Evolutionary conservation across 2,329 filamentous ascomycete species (phyloP).

Genomic region (Trichoderma atrobrunneum): DNA sequence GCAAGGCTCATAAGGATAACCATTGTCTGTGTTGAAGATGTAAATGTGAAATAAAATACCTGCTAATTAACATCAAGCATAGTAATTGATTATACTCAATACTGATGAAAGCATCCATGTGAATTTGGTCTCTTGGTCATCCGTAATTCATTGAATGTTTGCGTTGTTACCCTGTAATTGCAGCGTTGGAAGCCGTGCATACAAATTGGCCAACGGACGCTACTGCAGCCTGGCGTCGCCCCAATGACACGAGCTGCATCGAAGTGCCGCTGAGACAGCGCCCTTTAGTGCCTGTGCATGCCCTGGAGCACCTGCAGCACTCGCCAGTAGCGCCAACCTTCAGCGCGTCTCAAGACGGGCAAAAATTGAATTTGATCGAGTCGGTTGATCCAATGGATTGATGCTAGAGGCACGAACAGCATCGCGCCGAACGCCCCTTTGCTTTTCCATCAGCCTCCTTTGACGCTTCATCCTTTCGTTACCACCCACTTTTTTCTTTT

Average conservation of each 20-base stretch:
- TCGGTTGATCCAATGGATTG: background rate
- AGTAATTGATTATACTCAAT: background rate
- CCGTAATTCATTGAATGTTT: background rate
- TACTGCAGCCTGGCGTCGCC: background rate
- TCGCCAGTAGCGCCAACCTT: background rate
- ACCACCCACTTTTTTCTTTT: background rate
- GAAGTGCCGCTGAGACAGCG: background rate
- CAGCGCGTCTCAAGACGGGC: background rate
- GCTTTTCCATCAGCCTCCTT: conserved; percentile 18
- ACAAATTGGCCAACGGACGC: background rate
- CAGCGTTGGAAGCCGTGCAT: background rate
- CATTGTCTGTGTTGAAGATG: background rate
- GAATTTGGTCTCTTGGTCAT: background rate
- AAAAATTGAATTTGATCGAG: background rate
- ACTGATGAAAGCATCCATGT: background rate
- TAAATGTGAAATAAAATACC: background rate
- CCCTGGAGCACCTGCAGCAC: background rate
- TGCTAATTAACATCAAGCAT: background rate
- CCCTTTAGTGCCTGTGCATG: background rate
- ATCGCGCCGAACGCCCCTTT: conserved; percentile 13
- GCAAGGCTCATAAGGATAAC: background rate
- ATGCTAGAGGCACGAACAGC: background rate
- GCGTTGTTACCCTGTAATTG: background rate
- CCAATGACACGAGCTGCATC: background rate
- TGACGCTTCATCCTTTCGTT: conserved; percentile 6